Conservation (phyloP, 2,329 filamentous ascomycete species). For the Cladosporium colombiae region DNA sequence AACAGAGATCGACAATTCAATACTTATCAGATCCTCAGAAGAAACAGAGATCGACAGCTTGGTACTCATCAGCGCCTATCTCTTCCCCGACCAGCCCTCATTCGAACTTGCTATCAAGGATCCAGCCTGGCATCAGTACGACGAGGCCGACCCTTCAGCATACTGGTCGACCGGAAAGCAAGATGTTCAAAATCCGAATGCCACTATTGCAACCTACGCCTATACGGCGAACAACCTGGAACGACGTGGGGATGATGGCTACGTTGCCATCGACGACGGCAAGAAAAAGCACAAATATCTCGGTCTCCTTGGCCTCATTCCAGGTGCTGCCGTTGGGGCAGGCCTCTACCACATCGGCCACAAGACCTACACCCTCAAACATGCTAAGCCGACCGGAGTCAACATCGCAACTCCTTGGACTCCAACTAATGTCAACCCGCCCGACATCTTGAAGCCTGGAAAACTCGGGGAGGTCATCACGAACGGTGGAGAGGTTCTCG, state of each 20-base stretch:
- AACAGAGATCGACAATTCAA: neutral
- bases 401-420: neutral
- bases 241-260: neutral
- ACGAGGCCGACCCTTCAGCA: neutral
- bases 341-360: neutral
- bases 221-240: neutral
- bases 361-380: neutral
- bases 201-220: neutral
- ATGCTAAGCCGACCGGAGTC: neutral
- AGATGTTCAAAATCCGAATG: neutral
- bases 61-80: constrained; percentile 7
- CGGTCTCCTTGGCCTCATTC: neutral
- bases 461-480: neutral
- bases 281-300: constrained; percentile 8
- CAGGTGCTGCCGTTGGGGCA: neutral
- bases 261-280: neutral
- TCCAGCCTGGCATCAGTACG: constrained; percentile 5
- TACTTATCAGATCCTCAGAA: neutral
- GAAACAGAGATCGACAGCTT: neutral
- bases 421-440: neutral
- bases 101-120: neutral
- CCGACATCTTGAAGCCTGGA: neutral
- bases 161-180: constrained; percentile 3
- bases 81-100: neutral
- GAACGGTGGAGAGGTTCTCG: neutral